These are phyloP conservation scores for Boletus sp. DNA, from an alignment of 1,284 basidiomycete species.

Conservation along the genomic window DNA sequence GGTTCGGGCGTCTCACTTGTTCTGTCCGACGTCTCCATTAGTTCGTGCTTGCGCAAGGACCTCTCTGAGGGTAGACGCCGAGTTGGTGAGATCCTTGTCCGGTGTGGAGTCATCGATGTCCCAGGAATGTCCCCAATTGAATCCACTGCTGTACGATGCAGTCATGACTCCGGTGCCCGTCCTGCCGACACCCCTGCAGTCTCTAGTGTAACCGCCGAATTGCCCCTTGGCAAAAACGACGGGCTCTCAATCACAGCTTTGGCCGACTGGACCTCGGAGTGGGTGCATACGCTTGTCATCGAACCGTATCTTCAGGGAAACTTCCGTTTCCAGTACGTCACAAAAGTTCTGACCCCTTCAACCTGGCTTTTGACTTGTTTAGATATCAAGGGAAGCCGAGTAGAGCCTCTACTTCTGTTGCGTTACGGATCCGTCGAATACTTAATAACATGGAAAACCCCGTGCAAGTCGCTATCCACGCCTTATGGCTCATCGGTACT, in stretches of 20 bases:
- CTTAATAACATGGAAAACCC: slow-evolving; percentile 25
- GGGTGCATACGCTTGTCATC: slow-evolving; percentile 27
- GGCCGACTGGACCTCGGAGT: slow-evolving; percentile 29
- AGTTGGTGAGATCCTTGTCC: slow-evolving; percentile 26
- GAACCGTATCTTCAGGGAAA: slow-evolving; percentile 21
- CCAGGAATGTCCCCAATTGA: slow-evolving; percentile 2
- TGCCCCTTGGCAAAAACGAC: slow-evolving; percentile 6
- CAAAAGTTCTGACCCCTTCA: not conserved
- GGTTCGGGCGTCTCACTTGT: not conserved
- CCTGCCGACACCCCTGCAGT: not conserved
- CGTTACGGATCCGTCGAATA: slow-evolving; percentile 21
- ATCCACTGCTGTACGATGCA: not conserved
- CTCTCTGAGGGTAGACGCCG: slow-evolving; percentile 21
- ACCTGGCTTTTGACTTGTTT: slow-evolving; percentile 3
- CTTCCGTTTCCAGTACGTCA: slow-evolving; percentile 27
- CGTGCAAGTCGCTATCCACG: slow-evolving; percentile 39
- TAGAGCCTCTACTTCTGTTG: slow-evolving; percentile 7
- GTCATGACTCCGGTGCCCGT: not conserved
- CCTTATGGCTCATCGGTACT: slow-evolving; percentile 47
- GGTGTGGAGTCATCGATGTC: slow-evolving; percentile 21
- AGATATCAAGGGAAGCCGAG: slow-evolving; percentile 20
- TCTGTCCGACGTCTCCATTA: not conserved
- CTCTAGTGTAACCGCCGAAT: not conserved
- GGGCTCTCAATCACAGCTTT: slow-evolving; percentile 14
- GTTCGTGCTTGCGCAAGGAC: slow-evolving; percentile 1